Base-by-base conservation (phyloP, 108 stramenopile genomes). In the Aurantiochytrium sp. region DNA sequence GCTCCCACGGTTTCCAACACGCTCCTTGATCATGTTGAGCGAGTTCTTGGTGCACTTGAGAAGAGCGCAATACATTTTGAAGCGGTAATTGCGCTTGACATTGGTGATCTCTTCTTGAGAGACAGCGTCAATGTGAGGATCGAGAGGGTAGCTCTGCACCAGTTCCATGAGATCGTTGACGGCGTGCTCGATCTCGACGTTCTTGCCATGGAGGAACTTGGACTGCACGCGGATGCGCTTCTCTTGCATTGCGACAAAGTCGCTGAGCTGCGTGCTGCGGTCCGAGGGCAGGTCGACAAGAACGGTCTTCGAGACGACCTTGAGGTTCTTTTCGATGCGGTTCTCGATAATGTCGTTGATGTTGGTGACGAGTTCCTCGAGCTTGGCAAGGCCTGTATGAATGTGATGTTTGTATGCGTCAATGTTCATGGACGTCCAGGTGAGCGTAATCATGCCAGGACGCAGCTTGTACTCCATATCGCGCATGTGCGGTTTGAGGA, bases 401-500 rank as follows among this genome's bases (percentile, higher is more conserved):
- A 96, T 93, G 91, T 96, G 95, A 43, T 88, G 88, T 47, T 95
- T 96, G 93, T 96, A 97, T 18, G 95, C 91, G 88, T 97, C 96
- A 88, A 97, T 97, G 92, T 97, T 97, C 96, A 97, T 94, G 57
- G 96, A 96, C 18, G 96, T 97, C 97, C 97, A 97, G 21, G 97
- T 97, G 16, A 97, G 92, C 12, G 96, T 97, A 45, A 96, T 94
- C 97, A 97, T 97, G 83, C 97, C 97, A 51, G 97, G 97, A 1
- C 97, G 94, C 14, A 97, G 93, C 89, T 96, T 96, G 93, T 95
- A 95, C 89, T 97, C 97, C 95, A 97, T 95, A 92, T 97, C 97
- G 71, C 95, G 95, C 90, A 97, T 95, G 90, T 96, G 96, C 5
- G 96, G 96, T 59, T 92, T 91, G 45, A 95, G 90, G 1, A 90